Evolutionary conservation across 1,139 yeast genomes (phyloP).

Genomic region (Nakaseomyces bracarensis): DNA sequence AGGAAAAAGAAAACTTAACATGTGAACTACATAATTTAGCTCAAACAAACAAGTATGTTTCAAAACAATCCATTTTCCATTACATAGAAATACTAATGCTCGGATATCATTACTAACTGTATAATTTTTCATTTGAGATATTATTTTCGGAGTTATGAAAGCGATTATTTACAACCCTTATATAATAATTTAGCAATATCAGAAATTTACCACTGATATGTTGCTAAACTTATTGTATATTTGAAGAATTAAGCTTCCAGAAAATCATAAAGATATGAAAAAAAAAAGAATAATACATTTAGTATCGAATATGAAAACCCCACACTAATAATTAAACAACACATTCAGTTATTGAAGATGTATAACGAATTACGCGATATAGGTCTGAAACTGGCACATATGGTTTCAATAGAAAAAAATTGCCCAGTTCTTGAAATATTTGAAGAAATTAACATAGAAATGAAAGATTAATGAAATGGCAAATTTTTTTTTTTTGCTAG

Average conservation of each 20-base stretch:
- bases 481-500: too few species aligned
- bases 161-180: too few species aligned
- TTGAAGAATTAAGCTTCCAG: too few species aligned
- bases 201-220: too few species aligned
- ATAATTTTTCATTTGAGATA: too few species aligned
- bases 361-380: constrained; percentile 32
- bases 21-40: background rate
- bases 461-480: constrained; percentile 16
- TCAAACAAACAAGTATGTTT: background rate
- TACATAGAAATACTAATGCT: too few species aligned
- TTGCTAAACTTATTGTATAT: too few species aligned
- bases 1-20: background rate
- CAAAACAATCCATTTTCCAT: background rate
- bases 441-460: constrained; percentile 27
- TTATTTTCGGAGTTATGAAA: too few species aligned
- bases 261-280: too few species aligned
- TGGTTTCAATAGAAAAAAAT: constrained; percentile 28
- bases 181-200: too few species aligned
- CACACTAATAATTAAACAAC: constrained; percentile 13
- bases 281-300: too few species aligned
- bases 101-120: too few species aligned
- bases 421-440: constrained; percentile 24
- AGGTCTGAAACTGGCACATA: constrained; percentile 25
- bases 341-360: constrained; percentile 26
- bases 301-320: background rate